Base-by-base conservation (phyloP, 768 basidiomycete species). In the Mycena filopes region DNA sequence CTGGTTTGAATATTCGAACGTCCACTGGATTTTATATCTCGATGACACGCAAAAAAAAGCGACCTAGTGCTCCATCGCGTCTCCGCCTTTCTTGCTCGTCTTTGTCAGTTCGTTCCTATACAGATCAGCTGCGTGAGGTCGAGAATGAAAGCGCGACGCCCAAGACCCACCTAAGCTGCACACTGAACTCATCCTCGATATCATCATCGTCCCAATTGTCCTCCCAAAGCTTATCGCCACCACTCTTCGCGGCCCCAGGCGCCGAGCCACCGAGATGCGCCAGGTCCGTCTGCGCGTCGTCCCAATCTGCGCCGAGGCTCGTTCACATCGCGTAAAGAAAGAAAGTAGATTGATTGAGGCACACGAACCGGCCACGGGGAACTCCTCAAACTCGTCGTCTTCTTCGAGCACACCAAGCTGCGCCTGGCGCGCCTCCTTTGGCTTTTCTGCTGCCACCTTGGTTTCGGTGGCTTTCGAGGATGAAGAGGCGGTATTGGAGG, bases 131-230 rank as follows among this genome's bases (percentile, higher is more conserved):
- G 38, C 66, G 54, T 31, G 3, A 62, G 29, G 42, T 28, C 10
- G 18, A 63, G 67, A 48, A 23, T 31, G 46, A 6, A 46, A 25
- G n/a, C 20, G 45, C 7, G 28, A 56, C 12, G 25, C 29, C 11
- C n/a, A 11, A 28, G 13, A 81, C 92, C 71, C 75, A 96, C 98
- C 98, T 88, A 70, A 99, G 81, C 79, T 98, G 95, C 55, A 93
- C 89, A 72, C 94, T 96, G 75, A 99, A 99, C 70, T 98, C 95
- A 71, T 98, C 96, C 76, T 97, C 97, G 66, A 98, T 90, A 78
- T 99, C 97, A 79, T 99, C 98, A 72, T 99, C 98, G 73, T 99
- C 98, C 98, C 98, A 99, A 76, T 98, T 98, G 71, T 99, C 98
- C 82, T 99, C 98, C 98, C 98, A 99, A 13, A 99, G 82, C 73